Base-by-base conservation (phyloP, 352 stramenopile species). In the Phytopythium kandeliae region DNA sequence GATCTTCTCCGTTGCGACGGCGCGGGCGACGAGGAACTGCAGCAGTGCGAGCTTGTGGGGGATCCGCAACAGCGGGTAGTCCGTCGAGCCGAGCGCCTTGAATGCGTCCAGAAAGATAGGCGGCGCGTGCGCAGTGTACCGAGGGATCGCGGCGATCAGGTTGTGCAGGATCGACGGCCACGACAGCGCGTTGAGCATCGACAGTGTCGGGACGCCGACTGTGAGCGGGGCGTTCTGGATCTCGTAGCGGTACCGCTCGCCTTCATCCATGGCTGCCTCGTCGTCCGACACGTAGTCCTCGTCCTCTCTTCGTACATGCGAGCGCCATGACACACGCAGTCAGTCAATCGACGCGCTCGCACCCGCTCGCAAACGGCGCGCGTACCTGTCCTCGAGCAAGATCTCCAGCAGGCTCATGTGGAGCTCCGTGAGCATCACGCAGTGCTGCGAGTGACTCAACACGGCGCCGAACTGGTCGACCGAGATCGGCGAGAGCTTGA, bases 221-320 rank as follows among this genome's bases (percentile, higher is more conserved):
- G 85, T 93, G 13, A 89, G 62, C 12, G 85, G 82, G 1, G 85
- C 77, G 42, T 89, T 71, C 62, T 89, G 73, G 42, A 92, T 79
- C 54, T 93, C 80, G 55, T 82, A 92, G 33, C 78, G 76, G 57
- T 87, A 92, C 9, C 78, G 78, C 41, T 93, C 85, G 21, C 69
- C 60, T 38, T 92, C 80, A 48, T 95, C 85, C 68, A 90, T 87
- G 7, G 76, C 69, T 10, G 51, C 73, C 60, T 95, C 85, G 25
- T 93, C 85, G 51, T 95, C 85, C 2, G 82, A 92, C 34, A 89
- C 61, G 52, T 92, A 90, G 46, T 92, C 78, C n/a, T 93, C 85
- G 45, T 90, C 82, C 50, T 93, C 83, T 33, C 78, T 81, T 37
- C 10, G 28, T 31, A 42, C 36, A 25, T 4, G 38, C 0, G 3